A percentile compares a stretch with the other conserved stretches of the same genome.
Conservation (phyloP, 1,284 basidiomycete genomes). For the Pisolithus thermaeus region DNA sequence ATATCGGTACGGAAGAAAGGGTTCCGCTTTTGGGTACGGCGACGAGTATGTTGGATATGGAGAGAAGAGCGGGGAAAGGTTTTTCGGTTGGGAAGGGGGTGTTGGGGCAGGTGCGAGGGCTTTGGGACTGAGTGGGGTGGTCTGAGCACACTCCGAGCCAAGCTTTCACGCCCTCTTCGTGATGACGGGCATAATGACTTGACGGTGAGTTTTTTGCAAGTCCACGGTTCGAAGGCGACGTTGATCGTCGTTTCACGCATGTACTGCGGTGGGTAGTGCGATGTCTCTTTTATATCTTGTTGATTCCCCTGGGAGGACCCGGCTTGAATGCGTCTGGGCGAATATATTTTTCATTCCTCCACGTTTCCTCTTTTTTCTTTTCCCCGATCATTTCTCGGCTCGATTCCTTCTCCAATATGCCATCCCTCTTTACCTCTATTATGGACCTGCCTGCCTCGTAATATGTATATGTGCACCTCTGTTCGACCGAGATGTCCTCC, state of each 20-base stretch:
- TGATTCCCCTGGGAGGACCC: not conserved
- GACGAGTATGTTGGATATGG: not conserved
- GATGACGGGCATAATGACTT: too few species aligned
- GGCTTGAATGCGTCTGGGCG: conserved; percentile 16
- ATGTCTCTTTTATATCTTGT: not conserved
- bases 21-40: conserved; percentile 60
- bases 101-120: conserved; percentile 71
- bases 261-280: not conserved
- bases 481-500: too few species aligned
- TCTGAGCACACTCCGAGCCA: conserved; percentile 11
- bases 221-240: not conserved
- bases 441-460: too few species aligned
- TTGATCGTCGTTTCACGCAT: not conserved
- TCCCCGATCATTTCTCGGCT: not conserved
- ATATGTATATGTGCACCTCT: too few species aligned
- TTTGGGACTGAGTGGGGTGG: conserved; percentile 46
- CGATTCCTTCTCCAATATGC: not conserved
- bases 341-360: not conserved
- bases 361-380: not conserved
- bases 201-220: not conserved
- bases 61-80: conserved; percentile 41
- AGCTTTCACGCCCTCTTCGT: too few species aligned
- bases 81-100: conserved; percentile 69
- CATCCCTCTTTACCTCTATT: too few species aligned
- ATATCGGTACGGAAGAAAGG: conserved; percentile 50